Percentiles rank a stretch among this genome's conserved stretches.
Evolutionary conservation across 192 early-diverging fungal species (phyloP).

Genomic region (Linnemannia exigua): DNA sequence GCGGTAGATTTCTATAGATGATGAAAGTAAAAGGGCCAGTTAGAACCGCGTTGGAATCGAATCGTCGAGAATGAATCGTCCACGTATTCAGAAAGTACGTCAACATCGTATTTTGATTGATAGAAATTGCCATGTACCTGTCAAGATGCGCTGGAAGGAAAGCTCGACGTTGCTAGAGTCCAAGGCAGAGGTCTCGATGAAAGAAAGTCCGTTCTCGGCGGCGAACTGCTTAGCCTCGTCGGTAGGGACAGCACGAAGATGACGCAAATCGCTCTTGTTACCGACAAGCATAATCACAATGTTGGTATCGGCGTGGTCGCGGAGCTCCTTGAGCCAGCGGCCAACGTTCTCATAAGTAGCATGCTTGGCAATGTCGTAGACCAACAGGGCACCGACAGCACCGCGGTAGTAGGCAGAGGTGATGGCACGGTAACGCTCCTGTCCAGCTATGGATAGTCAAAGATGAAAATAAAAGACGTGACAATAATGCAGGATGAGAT

Average conservation of each 20-base stretch:
- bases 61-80: not conserved
- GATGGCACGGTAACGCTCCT: constrained; percentile 89
- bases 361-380: constrained; percentile 99
- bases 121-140: constrained; percentile 68
- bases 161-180: constrained; percentile 97
- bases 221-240: constrained; percentile 99
- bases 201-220: constrained; percentile 92
- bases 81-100: not conserved
- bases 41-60: not conserved
- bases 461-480: not conserved
- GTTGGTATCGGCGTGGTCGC: constrained; percentile 97
- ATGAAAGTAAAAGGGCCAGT: not conserved
- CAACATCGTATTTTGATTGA: not conserved
- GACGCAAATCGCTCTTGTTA: constrained; percentile 99
- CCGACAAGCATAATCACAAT: constrained; percentile 99
- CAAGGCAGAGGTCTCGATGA: constrained; percentile 99
- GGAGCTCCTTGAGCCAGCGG: constrained; percentile 98
- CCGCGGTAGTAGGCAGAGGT: constrained; percentile 94
- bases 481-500: not conserved
- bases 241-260: constrained; percentile 95
- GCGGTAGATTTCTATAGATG: constrained; percentile 87
- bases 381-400: constrained; percentile 96
- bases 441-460: constrained; percentile 60
- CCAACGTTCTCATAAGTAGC: constrained; percentile 95
- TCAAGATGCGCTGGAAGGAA: constrained; percentile 95